Base-by-base conservation (phyloP, 2,329 filamentous ascomycete species). In the Fusarium scirpi region DNA sequence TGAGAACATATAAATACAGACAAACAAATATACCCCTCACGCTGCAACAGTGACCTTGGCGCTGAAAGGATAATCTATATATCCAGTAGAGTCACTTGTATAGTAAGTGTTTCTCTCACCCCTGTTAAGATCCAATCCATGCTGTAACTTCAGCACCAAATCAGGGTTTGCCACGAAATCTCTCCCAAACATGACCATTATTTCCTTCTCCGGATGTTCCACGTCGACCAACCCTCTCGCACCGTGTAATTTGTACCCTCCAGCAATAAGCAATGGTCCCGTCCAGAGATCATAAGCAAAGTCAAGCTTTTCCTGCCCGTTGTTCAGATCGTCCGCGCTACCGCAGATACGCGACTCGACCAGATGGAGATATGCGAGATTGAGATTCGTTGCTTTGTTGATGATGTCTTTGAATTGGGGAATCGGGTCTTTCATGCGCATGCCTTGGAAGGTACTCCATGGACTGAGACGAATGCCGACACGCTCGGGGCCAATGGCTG, bases 321-420 rank as follows among this genome's bases (percentile, higher is more conserved):
- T 85, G 82, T 22, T 10, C 0, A 16, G 5, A 76, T 41, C 20
- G 41, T 86, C 83, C 1, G 74, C 72, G 48, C 74, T 78, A 1
- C 84, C 85, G 1, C 80, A 77, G 7, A 89, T 79, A 0, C 88
- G 83, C 0, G 87, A 83, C 73, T 92, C 89, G 10, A 92, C 80
- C 0, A 91, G 62, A 75, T 91, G 89, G 3, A 91, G 75, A 73
- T 89, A 92, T 0, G 89, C 85, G 16, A 92, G 79, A 3, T 85
- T 82, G 2, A 90, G 76, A 27, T 80, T 77, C 56, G 83, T 85
- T 13, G 89, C 79, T 44, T 85, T 82, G 32, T 79, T 72, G 44
- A 89, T 82, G 10, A 91, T 75, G 71, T 92, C 82, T 0, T 80
- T 80, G 74, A 92, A 93, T 65, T 92, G 89, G 1, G 89, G 87